Evolutionary conservation across 2,329 filamentous ascomycete genomes (phyloP), one percentile per base, ranked within the genome.

Genomic region (Amauroascus niger): DNA sequence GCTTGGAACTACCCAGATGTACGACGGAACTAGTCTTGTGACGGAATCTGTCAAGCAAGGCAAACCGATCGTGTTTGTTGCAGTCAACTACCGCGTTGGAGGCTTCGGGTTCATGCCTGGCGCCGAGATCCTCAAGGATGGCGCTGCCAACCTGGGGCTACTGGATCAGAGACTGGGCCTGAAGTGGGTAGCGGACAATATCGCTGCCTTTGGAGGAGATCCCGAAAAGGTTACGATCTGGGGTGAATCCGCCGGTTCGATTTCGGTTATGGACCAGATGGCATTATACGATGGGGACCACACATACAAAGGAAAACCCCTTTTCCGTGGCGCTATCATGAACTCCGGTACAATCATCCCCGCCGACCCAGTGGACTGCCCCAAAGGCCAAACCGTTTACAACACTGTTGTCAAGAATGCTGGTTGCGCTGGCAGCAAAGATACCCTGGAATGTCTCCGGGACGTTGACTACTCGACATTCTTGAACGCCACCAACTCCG

Each of bases 291-390:
- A 81, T 32, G 87, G 87, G 6, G 74, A 91, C 66, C 79, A 81
- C 64, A 82, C 74, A 0, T 89, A 90, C 71, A 88, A 89, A 1
- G 84, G 82, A 51, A 81, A 84, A 61, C 74, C 82, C 1, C 75
- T 93, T 0, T 91, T 93, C 77, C 79, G 84, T 24, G 86, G 74
- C 1, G 86, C 75, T 24, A 90, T 91, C 61, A 90, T 93, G 86
- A 79, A 86, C 70, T 86, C 82, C 1, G 85, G 85, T 1, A 80
- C 76, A 54, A 66, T 84, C 1, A 69, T 80, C 0, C 83, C 83
- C 0, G 76, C 82, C 0, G 78, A 81, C 24, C 74, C 77, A 0
- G 79, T 88, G 0, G 84, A 88, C 61, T 77, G 78, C 28, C 69
- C 73, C 9, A 87, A 87, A 65, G 80, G 76, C 0, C 85, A 90